Evolutionary conservation across 1,284 basidiomycete genomes (phyloP), one percentile per base, ranked within the genome.

Genomic region (Psilocybe mexicana): DNA sequence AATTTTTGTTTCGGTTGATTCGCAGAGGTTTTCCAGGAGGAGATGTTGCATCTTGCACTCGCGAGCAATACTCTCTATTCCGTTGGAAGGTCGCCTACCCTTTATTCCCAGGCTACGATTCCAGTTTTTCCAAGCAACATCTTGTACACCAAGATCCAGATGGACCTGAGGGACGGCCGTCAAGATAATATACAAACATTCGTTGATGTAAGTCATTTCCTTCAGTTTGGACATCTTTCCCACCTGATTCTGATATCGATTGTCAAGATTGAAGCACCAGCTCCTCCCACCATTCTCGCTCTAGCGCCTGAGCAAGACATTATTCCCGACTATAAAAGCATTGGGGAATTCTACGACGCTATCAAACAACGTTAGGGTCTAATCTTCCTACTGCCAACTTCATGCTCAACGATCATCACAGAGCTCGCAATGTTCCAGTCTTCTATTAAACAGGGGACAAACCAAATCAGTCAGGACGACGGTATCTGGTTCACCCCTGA

Each of bases 261-360:
- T 33, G 30, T 33, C 30, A 33, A 33, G 30, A 33, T 33, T 8
- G 30, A 33, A 33, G 30, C 30, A 33, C 30, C 30, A 6, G 30
- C 30, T 33, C 18, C 18, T 18, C 30, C 30, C 4, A 33, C 30
- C 30, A 33, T 6, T 33, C 8, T 33, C 8, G 30, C 30, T 33
- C 8, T 33, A 33, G 30, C 30, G 30, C 30, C 30, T 33, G 30
- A 33, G 30, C 30, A 33, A 33, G 30, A 48, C 12, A 2, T 38
- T n/a, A 26, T 46, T 23, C 35, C 44, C 14, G 45, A 47, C 12
- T 55, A 55, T 14, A 33, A 28, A 12, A 55, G 44, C 26, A 46
- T 55, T 24, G 53, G 53, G 12, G 35, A 55, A 11, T 55, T 55
- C 40, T 55, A 55, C 26, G 53, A 55, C 2, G 46, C 46, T 26